Base-by-base conservation (phyloP, 768 basidiomycete species). In the Suillus luteus region DNA sequence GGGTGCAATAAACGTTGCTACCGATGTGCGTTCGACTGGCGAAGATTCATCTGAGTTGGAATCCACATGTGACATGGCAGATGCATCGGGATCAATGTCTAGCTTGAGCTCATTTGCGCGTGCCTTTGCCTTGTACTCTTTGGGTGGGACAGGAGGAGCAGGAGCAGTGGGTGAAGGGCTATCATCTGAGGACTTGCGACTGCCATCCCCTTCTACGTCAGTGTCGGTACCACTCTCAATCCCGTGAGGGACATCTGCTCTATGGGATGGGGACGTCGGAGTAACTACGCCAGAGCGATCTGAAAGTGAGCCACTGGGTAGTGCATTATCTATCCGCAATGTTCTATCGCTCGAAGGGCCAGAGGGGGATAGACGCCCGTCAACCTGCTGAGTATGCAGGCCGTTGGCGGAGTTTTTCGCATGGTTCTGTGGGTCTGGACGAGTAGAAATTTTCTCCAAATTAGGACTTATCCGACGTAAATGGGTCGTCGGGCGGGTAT, bases 1-100 rank as follows among this genome's bases (percentile, higher is more conserved):
- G 44, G 95, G 94, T 0, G 92, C 91, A 57, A 93, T 92, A 73
- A 90, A 91, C 22, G 93, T 93, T 7, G 90, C 80, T 69, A 84
- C 84, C 9, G 89, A 87, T 12, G 83, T 86, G 49, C 82, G 84
- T 71, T 91, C 85, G 37, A 91, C 84, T 0, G 87, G 85, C 1
- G 86, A 85, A 12, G 85, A 85, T 67, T 90, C 89, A 24, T 84
- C 82, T 3, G 79, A 81, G 58, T 74, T 75, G 55, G 60, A 62
- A 59, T 82, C 80, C 12, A 70, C 62, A 37, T 80, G 77, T 11
- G 70, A 67, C 22, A 68, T 6, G 22, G 55, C 49, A 31, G 72
- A 65, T 37, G 51, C 44, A 22, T 74, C 68, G 10, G 62, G 59
- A 11, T 68, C 68, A 9, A 63, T 41, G 31, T 72, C 65, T 6